Base-by-base conservation (phyloP, 2,329 filamentous ascomycete species). In the Hymenoscyphus albidus region DNA sequence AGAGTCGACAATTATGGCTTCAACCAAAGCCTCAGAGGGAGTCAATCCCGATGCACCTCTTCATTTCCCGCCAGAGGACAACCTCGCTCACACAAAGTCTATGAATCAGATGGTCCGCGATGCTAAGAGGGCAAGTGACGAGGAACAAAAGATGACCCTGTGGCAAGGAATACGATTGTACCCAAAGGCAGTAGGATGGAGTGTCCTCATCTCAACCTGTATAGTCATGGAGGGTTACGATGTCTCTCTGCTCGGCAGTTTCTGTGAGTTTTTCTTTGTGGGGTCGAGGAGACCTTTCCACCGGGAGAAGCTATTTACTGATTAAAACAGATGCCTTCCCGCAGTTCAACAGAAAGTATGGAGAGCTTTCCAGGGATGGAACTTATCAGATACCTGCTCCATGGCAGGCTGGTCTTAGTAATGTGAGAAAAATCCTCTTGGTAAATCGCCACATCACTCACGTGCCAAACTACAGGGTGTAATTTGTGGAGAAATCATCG, bases 161-260 rank as follows among this genome's bases (percentile, higher is more conserved):
- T 74, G 84, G 75, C 86, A 96, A 79, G 92, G 91, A 67, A 82
- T 96, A 76, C 86, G 82, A 74, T 82, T 95, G 32, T 97, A 97
- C 74, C 92, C 92, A 65, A 94, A 96, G 80, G 93, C 93, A 27
- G 88, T 96, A 64, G 83, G 80, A 27, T 97, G 92, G 91, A 92
- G 88, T 71, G 73, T 96, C 60, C 80, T 96, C 65, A 93, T 97
- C 76, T 94, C 90, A n/a, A 94, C 91, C 0, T 93, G 90, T 75
- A 95, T 96, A 73, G 87, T 86, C 72, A 97, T 97, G 93, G 92
- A 96, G 77, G 92, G 91, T 40, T 96, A 93, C 79, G 92, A 96
- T 74, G 82, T 95, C 65, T 70, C 68, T 62, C 65, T 74, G 58
- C 62, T 74, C 57, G 71, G 68, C 56, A 74, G 69, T 58, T 72